These are phyloP conservation scores for Hemileia vastatrix DNA, from an alignment of 1,284 basidiomycete genomes.

Conservation along the genomic window DNA sequence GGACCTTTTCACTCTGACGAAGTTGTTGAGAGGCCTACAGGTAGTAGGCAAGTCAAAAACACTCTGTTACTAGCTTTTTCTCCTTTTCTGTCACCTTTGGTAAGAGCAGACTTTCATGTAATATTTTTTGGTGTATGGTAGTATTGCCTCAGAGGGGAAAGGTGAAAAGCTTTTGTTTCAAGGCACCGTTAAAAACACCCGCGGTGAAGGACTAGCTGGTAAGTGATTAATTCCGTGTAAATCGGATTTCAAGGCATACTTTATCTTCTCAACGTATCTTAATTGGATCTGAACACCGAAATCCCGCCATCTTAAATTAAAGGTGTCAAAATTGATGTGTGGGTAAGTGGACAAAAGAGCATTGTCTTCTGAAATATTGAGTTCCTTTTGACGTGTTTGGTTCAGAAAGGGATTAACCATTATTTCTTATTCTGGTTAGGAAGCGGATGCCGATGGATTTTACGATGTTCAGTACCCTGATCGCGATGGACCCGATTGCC, in stretches of 20 bases:
- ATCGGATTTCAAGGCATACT: too few species aligned
- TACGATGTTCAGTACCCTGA: constrained; percentile 59
- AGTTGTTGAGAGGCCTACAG: constrained; percentile 56
- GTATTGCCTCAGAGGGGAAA: constrained; percentile 68
- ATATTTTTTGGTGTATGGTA: too few species aligned
- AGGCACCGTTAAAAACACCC: constrained; percentile 57
- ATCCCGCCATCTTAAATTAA: constrained; percentile 25
- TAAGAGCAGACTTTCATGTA: too few species aligned
- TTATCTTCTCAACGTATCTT: background rate
- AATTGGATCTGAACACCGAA: background rate
- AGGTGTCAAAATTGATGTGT: constrained; percentile 47
- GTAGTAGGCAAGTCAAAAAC: too few species aligned
- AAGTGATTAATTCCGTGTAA: too few species aligned
- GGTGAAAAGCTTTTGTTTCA: constrained; percentile 71
- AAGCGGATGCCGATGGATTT: constrained; percentile 60
- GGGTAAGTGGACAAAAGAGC: constrained; percentile 26
- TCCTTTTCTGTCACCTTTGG: too few species aligned
- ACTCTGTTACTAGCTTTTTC: too few species aligned
- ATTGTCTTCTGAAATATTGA: too few species aligned
- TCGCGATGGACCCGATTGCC: constrained; percentile 60
- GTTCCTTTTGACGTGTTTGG: too few species aligned
- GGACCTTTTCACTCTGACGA: constrained; percentile 79
- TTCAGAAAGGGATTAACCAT: too few species aligned
- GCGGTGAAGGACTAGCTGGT: constrained; percentile 52
- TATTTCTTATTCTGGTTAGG: constrained; percentile 47